Evolutionary conservation across 495 filamentous ascomycete species (phyloP).

Genomic region (Lasiosphaeris hirsuta): DNA sequence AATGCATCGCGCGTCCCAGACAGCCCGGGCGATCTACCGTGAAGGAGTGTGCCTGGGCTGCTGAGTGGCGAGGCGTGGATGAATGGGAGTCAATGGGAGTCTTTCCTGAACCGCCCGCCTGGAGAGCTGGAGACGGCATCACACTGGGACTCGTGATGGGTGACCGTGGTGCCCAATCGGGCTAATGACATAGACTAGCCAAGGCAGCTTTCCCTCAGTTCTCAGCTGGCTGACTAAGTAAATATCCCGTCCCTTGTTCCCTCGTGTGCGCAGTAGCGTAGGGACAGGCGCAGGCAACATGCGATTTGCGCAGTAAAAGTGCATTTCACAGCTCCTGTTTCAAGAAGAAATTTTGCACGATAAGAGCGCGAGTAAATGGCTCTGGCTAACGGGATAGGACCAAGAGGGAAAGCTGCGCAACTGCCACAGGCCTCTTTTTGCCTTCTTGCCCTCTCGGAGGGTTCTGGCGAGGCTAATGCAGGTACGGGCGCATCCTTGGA

Average conservation of each 20-base stretch:
- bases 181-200: conserved; percentile 5
- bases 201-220: not conserved
- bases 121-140: conserved; percentile 6
- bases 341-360: conserved; percentile 2
- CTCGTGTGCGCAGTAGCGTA: no score
- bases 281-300: no score
- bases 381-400: not conserved
- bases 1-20: conserved; percentile 21
- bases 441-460: not conserved
- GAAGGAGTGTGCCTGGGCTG: conserved; percentile 1
- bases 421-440: not conserved
- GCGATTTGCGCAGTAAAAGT: no score
- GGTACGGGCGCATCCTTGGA: conserved; percentile 8
- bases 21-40: not conserved
- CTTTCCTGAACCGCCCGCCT: conserved; percentile 20
- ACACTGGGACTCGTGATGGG: conserved; percentile 13
- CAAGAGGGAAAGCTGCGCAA: conserved; percentile 9
- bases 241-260: no score
- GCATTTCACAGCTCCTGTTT: not conserved
- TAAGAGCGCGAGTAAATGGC: not conserved
- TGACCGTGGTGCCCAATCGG: conserved; percentile 11
- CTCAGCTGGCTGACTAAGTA: not conserved
- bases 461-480: conserved; percentile 17
- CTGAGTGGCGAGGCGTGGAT: conserved; percentile 15
- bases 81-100: conserved; percentile 21